Base-by-base conservation (phyloP, 169 alveolate genomes). In the Cryptosporidium tyzzeri region DNA sequence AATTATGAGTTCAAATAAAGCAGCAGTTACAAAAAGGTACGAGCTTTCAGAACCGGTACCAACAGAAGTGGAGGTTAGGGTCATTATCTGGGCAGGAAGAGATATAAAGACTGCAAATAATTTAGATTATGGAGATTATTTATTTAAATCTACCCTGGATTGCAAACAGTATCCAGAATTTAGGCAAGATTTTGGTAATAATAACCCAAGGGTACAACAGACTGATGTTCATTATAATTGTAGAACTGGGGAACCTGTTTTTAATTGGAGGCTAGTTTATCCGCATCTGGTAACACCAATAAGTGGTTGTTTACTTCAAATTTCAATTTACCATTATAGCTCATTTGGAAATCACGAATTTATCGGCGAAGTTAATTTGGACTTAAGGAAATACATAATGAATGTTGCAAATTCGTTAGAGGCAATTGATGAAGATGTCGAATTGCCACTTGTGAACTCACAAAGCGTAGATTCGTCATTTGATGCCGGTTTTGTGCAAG, bases 211-310 rank as follows among this genome's bases (percentile, higher is more conserved):
- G 33, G 65, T 71, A 62, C 98, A 96, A 93, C 74, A 93, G 73
- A 96, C 98, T 9, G 98, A 96, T 91, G 94, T 94, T 50, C 98
- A 96, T 91, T 95, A 95, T 91, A 95, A 95, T 87, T 95, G 98
- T 67, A 95, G 94, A 84, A 86, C 93, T 14, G 98, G 98, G 7
- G 84, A 92, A 48, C 97, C 97, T 10, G 91, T 93, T 48, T 96
- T 95, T 93, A 96, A 96, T 92, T 96, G 98, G 98, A 92, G 98
- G 41, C 69, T 96, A 33, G 97, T 96, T 6, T 96, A 94, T 85
- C 96, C 98, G 39, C 84, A 91, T 44, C 91, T 96, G 18, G 93
- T 89, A 33, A 91, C 95, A 59, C 98, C 98, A 7, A 91, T 95
- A 39, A 95, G 95, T 61, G 95, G 97, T 2, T 96, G 98, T 69